These are phyloP conservation scores for Fusarium tjaetaba DNA, from an alignment of 2,329 filamentous ascomycete genomes.

Conservation along the genomic window DNA sequence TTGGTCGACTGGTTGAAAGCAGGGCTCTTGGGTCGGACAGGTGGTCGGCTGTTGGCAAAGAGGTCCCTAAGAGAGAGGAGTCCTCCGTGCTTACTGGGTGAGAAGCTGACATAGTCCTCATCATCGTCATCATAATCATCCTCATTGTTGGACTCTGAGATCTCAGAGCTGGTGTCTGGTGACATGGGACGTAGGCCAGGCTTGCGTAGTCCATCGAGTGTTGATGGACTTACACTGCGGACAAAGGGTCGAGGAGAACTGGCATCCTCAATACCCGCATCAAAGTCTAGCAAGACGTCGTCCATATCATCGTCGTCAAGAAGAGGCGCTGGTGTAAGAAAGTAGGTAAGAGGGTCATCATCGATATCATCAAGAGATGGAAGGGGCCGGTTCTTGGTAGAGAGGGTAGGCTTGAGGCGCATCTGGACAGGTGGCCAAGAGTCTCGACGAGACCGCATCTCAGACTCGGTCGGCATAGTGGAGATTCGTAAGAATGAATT, in stretches of 20 bases:
- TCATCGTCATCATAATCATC: constrained; percentile 59
- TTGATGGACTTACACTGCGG: constrained; percentile 67
- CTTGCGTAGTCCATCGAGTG: constrained; percentile 61
- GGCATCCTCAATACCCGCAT: constrained; percentile 66
- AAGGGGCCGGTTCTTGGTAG: constrained; percentile 52
- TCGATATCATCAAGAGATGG: constrained; percentile 61
- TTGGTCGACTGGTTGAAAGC: constrained; percentile 45
- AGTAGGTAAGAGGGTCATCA: constrained; percentile 65
- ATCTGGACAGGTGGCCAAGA: constrained; percentile 65
- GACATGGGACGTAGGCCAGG: constrained; percentile 45
- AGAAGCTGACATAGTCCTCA: constrained; percentile 62
- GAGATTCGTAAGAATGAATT: background rate
- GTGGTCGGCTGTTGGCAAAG: constrained; percentile 49
- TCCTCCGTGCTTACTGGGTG: constrained; percentile 49
- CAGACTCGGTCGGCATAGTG: constrained; percentile 50
- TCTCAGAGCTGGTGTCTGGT: constrained; percentile 47
- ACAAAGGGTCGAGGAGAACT: constrained; percentile 57
- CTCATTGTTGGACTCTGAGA: constrained; percentile 58
- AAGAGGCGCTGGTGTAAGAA: constrained; percentile 61
- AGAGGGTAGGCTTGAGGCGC: constrained; percentile 55
- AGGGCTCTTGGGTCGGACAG: constrained; percentile 46
- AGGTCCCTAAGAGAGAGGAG: constrained; percentile 58
- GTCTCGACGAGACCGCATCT: constrained; percentile 52
- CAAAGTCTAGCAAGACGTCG: constrained; percentile 61
- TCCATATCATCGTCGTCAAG: constrained; percentile 55